Evolutionary conservation across 371 early-diverging fungal species (phyloP), one percentile per base, ranked within the genome.

Genomic region (Umbelopsis sp.): DNA sequence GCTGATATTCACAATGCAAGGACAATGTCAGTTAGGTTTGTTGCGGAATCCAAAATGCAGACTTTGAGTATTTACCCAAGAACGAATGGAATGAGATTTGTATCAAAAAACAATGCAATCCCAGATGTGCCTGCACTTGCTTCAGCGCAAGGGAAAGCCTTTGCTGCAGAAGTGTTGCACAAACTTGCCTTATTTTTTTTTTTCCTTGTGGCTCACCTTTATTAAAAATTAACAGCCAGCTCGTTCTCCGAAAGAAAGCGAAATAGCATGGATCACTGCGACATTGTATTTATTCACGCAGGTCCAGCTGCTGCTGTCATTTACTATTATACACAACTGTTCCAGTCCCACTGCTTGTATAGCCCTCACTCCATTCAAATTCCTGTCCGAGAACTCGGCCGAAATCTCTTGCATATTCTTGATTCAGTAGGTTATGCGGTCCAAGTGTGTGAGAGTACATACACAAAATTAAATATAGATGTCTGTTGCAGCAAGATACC

Each of bases 251-350:
- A 18, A 57, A 35, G 37, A 57, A 35, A 48, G 18, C 4, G 4
- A 18, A 48, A 18, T 22, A 48, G 57, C 57, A 57, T 57, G 57
- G 57, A 57, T 18, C 57, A 57, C 16, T 57, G 57, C 35, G 57
- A 57, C 57, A 57, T 57, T 18, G 14, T 57, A 7, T 57, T 35
- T 32, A 57, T 57, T 57, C 57, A 57, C 18, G 57, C 35, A 14
- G 29, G 57, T 57, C 57, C 57, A 11, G 32, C 57, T 35, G 29
- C 35, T 32, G 29, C 57, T 57, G 57, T 29, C 6, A 57, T 57
- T 35, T 57, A 57, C 57, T 57, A 57, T 35, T 29, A 57, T 35
- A 16, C 18, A 35, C 57, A 57, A 7, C 18, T 57, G 18, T 29
- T 32, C 35, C 35, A 57, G 11, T 18, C 57, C 2, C 57, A 57